phyloP scores from a whole-genome alignment of 805 yeast species.

The Hanseniaspora taiwanica region DNA sequence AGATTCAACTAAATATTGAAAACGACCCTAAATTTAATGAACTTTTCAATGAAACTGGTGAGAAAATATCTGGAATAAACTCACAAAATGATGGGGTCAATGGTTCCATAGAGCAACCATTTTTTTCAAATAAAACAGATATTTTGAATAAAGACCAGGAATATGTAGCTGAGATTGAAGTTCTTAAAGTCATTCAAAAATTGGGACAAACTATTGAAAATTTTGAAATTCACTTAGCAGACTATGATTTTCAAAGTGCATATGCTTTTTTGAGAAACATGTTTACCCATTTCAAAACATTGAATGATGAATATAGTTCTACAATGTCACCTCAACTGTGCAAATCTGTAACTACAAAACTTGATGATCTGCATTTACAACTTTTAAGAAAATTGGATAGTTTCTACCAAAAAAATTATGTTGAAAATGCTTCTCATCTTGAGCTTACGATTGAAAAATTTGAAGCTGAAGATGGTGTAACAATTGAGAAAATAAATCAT shows the following conservation, averaged over 20 bases:
- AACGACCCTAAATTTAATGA: not conserved
- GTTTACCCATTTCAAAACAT: not conserved
- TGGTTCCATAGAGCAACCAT: not conserved
- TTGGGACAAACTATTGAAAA: not conserved
- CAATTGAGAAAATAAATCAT: not conserved
- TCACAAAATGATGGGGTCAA: not conserved
- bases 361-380: not conserved
- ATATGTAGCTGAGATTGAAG: not conserved
- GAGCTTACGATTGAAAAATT: not conserved
- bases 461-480: not conserved
- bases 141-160: not conserved
- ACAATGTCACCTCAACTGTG: not conserved
- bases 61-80: too few relatives aligned
- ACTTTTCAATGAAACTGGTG: not conserved
- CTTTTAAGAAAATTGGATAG: not conserved
- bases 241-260: not conserved
- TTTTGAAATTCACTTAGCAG: not conserved
- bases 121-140: not conserved
- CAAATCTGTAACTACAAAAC: not conserved
- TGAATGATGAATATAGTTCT: not conserved
- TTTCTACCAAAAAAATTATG: too few relatives aligned
- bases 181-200: not conserved
- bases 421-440: not conserved
- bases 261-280: not conserved
- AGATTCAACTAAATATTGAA: not conserved